These are phyloP conservation scores for Suillus weaverae DNA, from an alignment of 768 basidiomycete genomes.

Conservation along the genomic window DNA sequence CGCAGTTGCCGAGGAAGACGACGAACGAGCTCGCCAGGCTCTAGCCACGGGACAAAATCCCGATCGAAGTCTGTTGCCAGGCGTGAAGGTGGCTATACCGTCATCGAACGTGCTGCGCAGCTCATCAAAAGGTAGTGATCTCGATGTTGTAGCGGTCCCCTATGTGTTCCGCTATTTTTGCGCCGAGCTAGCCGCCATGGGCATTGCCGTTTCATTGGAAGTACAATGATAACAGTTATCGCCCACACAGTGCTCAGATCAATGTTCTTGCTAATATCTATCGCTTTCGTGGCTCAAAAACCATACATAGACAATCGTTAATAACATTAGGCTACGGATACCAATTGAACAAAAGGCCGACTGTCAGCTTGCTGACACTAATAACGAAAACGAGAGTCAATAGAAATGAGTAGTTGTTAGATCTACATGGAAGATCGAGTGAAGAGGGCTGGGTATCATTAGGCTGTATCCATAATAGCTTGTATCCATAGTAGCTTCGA, in stretches of 20 bases:
- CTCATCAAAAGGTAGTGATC: slow-evolving; percentile 67
- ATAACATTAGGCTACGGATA: slow-evolving; percentile 14
- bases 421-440: slow-evolving; percentile 1
- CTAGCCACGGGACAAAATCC: slow-evolving; percentile 56
- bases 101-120: slow-evolving; percentile 64
- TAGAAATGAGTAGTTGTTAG: slow-evolving; percentile 7
- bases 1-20: slow-evolving; percentile 62
- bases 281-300: slow-evolving; percentile 9
- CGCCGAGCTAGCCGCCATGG: slow-evolving; percentile 98
- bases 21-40: slow-evolving; percentile 57
- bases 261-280: neutral
- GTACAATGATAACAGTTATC: slow-evolving; percentile 44
- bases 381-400: neutral
- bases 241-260: neutral
- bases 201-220: slow-evolving; percentile 86
- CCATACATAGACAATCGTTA: slow-evolving; percentile 18
- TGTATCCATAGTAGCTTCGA: slow-evolving; percentile 5
- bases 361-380: slow-evolving; percentile 4
- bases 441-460: slow-evolving; percentile 8
- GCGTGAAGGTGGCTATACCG: slow-evolving; percentile 65
- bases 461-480: slow-evolving; percentile 6
- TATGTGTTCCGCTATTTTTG: slow-evolving; percentile 94
- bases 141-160: slow-evolving; percentile 95
- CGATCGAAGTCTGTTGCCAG: slow-evolving; percentile 41
- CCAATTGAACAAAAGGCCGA: slow-evolving; percentile 2